Evolutionary conservation across 2,329 filamentous ascomycete species (phyloP).

Genomic region (Fusarium longipes): DNA sequence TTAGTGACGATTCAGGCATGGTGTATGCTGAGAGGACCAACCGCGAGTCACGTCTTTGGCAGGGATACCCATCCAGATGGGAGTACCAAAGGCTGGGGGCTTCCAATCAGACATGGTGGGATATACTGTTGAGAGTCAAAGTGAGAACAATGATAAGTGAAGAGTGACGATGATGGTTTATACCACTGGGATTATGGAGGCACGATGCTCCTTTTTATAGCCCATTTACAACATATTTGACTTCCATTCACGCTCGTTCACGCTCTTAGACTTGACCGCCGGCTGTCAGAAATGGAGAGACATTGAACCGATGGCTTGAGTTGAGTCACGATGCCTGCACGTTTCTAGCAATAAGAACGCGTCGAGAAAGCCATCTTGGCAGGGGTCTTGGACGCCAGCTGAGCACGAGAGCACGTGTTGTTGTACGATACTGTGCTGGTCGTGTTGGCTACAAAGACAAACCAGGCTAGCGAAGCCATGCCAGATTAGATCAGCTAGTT

Average conservation of each 20-base stretch:
- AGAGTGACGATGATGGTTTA: not conserved
- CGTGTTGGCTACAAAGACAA: not conserved
- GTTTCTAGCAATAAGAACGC: conserved; percentile 36
- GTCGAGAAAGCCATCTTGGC: conserved; percentile 23
- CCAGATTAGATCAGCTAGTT: not conserved
- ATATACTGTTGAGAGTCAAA: not conserved
- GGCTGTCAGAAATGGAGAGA: conserved; percentile 24
- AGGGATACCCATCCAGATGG: conserved; percentile 48
- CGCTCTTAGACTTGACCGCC: not conserved
- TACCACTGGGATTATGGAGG: not conserved
- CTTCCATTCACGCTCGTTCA: conserved; percentile 10
- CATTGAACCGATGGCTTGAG: conserved; percentile 41
- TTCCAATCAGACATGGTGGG: conserved; percentile 47
- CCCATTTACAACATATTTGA: not conserved
- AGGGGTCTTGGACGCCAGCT: conserved; percentile 22
- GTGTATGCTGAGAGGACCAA: conserved; percentile 13
- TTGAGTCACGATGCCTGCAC: conserved; percentile 32
- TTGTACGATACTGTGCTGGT: not conserved
- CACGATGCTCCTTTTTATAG: conserved; percentile 30
- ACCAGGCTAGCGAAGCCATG: not conserved
- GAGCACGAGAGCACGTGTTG: conserved; percentile 41
- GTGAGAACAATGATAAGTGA: not conserved
- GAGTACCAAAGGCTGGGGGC: conserved; percentile 45
- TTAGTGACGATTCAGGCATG: not conserved
- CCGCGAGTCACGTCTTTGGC: conserved; percentile 45